Evolutionary conservation across 2,329 filamentous ascomycete species (phyloP).

Genomic region (Tetracladium maxilliforme): DNA sequence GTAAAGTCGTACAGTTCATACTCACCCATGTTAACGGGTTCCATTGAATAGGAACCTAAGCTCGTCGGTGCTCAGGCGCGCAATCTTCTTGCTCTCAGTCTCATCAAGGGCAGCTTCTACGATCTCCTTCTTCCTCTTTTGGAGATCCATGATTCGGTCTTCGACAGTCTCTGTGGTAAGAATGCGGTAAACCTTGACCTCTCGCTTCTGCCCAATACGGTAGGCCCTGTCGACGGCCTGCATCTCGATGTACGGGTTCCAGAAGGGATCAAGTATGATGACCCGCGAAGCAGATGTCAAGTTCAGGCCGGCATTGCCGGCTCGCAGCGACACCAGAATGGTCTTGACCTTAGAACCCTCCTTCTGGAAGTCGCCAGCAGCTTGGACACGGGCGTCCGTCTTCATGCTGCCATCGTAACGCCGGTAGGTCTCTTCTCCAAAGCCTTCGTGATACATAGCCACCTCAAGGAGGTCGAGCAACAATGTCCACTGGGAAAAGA

Average conservation of each 20-base stretch:
- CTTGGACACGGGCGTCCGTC: conserved; percentile 46
- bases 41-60: conserved; percentile 61
- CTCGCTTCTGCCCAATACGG: conserved; percentile 64
- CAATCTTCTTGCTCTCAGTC: conserved; percentile 48
- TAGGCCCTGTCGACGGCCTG: conserved; percentile 85
- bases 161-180: conserved; percentile 69
- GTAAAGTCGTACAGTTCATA: conserved; percentile 18
- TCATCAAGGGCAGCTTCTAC: conserved; percentile 74
- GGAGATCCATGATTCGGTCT: conserved; percentile 68
- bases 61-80: conserved; percentile 50
- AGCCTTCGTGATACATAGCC: conserved; percentile 41
- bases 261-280: conserved; percentile 85
- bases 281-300: conserved; percentile 71
- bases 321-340: conserved; percentile 67
- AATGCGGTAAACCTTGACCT: conserved; percentile 69
- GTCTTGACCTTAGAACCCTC: conserved; percentile 44
- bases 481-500: conserved; percentile 73
- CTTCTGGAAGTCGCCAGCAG: conserved; percentile 49
- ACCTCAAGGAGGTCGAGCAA: conserved; percentile 67
- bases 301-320: conserved; percentile 77
- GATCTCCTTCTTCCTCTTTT: conserved; percentile 63
- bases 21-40: too few relatives aligned
- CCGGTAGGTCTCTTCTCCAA: conserved; percentile 38
- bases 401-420: conserved; percentile 71
- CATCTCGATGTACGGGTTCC: conserved; percentile 87